phyloP scores from a whole-genome alignment of 2,329 filamentous ascomycete species.

The Cercospora zeae-maydis region DNA sequence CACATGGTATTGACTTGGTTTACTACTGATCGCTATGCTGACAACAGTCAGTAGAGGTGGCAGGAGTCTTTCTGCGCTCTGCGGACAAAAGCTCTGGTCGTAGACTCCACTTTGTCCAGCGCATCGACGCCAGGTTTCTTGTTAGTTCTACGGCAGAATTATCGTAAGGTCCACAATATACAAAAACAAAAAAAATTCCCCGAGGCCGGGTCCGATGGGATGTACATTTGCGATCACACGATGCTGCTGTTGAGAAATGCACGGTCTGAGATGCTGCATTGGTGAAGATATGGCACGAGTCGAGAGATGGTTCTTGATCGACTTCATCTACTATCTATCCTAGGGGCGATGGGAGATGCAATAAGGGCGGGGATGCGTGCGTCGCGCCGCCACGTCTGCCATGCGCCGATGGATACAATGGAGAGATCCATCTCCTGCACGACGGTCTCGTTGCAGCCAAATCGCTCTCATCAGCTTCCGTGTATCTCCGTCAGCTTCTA shows the following conservation, averaged over 20 bases:
- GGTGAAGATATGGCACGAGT: no score
- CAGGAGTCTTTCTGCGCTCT: background rate
- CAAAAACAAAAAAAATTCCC: background rate
- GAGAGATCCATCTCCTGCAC: background rate
- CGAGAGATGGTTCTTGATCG: background rate
- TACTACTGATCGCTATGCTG: background rate
- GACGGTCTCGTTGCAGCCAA: background rate
- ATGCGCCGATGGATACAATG: background rate
- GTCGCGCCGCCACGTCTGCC: background rate
- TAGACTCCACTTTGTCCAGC: background rate
- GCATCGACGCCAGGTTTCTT: conserved; percentile 8
- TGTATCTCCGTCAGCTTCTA: background rate
- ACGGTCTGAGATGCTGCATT: background rate
- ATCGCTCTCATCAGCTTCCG: background rate
- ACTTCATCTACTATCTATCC: background rate
- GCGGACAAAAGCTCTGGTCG: background rate
- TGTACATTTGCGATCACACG: background rate
- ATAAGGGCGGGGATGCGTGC: background rate
- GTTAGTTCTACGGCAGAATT: background rate
- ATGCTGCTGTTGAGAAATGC: background rate
- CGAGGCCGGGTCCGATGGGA: background rate
- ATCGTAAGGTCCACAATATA: no score
- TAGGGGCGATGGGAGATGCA: background rate
- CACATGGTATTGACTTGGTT: background rate
- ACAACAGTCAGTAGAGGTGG: background rate